Evolutionary conservation across 805 yeast species (phyloP), one percentile per base, ranked within the genome.

Genomic region (Nakazawaea wyomingensis): DNA sequence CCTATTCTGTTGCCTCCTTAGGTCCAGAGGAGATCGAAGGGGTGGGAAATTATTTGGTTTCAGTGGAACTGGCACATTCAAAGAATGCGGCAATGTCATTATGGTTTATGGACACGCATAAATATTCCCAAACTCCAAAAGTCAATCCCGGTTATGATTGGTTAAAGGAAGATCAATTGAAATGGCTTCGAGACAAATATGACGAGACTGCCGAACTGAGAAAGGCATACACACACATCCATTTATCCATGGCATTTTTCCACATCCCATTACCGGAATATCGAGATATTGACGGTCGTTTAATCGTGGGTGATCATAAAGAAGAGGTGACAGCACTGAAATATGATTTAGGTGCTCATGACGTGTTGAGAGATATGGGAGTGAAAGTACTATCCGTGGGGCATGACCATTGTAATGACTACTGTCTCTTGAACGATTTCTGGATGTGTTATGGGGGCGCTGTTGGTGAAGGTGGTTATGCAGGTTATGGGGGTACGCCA

Each of bases 371-470:
- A 5, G 64, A 72, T n/a, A 48, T 85, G 7, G 95, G 91, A 0
- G 89, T 93, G 1, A 66, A 75, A 24, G 87, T 86, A 0, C 76
- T 80, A 0, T 70, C 83, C 43, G 95, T 86, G 13, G 99, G 99
- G 0, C 99, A 93, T 59, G 99, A 93, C 56, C 99, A 93, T 60
- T 85, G 88, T 53, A 93, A 93, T 61, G 98, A 93, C 56, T 93
- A 76, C 59, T 93, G 99, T 62, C 62, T 86, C 46, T 62, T 71
- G 40, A 84, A 85, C 50, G 59, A 66, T 18, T 62, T 83, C 26
- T 87, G 96, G 95, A 65, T 93, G 27, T 93, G 99, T 56, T 89
- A 88, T 57, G 99, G 96, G 3, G 99, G 99, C 20, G 95, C 81
- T 1, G 72, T 76, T 4, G 99, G 98, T 13, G 95, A 87, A 63